Percentiles rank a stretch among this genome's conserved stretches.
phyloP scores from a whole-genome alignment of 2,329 filamentous ascomycete species.

The Parafenestella ontariensis region DNA sequence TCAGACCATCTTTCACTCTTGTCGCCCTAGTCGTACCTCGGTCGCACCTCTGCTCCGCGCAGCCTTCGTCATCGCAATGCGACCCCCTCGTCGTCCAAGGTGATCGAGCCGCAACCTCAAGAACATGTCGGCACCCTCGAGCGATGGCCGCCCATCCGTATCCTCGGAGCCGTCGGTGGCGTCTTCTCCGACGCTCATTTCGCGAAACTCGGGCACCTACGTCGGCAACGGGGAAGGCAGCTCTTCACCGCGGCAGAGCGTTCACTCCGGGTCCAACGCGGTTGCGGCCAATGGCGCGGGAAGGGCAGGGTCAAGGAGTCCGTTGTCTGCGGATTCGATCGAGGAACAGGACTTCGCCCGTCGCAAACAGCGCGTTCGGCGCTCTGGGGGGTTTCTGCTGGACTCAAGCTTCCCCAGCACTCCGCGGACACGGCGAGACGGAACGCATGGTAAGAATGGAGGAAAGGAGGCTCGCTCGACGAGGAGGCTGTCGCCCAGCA shows the following conservation, averaged over 20 bases:
- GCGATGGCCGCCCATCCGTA: constrained; percentile 42
- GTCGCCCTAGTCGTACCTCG: neutral
- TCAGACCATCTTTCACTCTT: neutral
- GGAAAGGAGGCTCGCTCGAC: constrained; percentile 44
- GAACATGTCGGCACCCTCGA: constrained; percentile 44
- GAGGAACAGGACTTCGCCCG: constrained; percentile 43
- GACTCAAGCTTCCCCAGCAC: constrained; percentile 48
- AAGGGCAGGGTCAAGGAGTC: constrained; percentile 15
- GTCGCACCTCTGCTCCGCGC: constrained; percentile 17
- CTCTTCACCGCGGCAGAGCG: constrained; percentile 32
- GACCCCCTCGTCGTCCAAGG: constrained; percentile 30
- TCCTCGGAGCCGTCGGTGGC: constrained; percentile 41
- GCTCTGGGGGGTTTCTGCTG: constrained; percentile 55
- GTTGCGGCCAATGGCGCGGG: constrained; percentile 10
- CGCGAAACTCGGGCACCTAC: constrained; percentile 31
- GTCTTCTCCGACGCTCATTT: constrained; percentile 44
- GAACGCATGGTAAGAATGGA: constrained; percentile 34
- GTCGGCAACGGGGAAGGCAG: constrained; percentile 38
- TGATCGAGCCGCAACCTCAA: constrained; percentile 25
- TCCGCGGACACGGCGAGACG: constrained; percentile 39
- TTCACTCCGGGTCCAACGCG: constrained; percentile 20
- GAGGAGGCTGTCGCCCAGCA: constrained; percentile 14
- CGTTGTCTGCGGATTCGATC: constrained; percentile 31
- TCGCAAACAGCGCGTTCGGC: constrained; percentile 37
- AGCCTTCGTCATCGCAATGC: constrained; percentile 33